These are phyloP conservation scores for Coix lacrymajobi DNA, from an alignment of 176 grass and related monocot genomes.

Conservation along the genomic window DNA sequence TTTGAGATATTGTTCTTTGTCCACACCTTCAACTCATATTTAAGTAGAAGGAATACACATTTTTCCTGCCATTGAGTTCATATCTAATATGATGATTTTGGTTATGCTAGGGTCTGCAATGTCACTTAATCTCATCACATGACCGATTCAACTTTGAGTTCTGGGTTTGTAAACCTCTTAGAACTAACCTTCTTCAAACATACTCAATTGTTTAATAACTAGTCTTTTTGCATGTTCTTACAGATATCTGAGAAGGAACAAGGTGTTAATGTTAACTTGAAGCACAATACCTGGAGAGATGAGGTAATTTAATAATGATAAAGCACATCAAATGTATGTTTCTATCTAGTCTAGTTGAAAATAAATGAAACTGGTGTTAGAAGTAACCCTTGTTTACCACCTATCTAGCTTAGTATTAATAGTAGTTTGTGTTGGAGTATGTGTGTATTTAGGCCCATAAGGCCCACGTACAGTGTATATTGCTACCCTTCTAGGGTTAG, in stretches of 20 bases:
- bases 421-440: background rate
- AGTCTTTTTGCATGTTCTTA: slow-evolving; percentile 17
- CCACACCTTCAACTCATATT: background rate
- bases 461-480: too few relatives aligned
- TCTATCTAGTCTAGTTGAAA: slow-evolving; percentile 7
- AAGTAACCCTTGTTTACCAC: background rate
- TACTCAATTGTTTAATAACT: slow-evolving; percentile 17
- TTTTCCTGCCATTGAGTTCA: slow-evolving; percentile 4
- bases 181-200: slow-evolving; percentile 26
- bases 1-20: slow-evolving; percentile 4
- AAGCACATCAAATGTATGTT: slow-evolving; percentile 1
- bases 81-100: slow-evolving; percentile 28
- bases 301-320: slow-evolving; percentile 51
- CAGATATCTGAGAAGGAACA: slow-evolving; percentile 73
- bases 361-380: background rate
- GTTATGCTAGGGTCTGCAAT: slow-evolving; percentile 58
- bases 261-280: slow-evolving; percentile 63
- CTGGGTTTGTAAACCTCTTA: slow-evolving; percentile 74
- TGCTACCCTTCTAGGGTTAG: background rate
- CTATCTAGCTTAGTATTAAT: background rate
- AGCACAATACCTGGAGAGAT: slow-evolving; percentile 39
- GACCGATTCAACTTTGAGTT: slow-evolving; percentile 79
- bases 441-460: too few relatives aligned
- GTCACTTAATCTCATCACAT: slow-evolving; percentile 73
- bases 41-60: background rate